Conservation (phyloP, 208 protist species). For the Crithidia acanthocephali region DNA sequence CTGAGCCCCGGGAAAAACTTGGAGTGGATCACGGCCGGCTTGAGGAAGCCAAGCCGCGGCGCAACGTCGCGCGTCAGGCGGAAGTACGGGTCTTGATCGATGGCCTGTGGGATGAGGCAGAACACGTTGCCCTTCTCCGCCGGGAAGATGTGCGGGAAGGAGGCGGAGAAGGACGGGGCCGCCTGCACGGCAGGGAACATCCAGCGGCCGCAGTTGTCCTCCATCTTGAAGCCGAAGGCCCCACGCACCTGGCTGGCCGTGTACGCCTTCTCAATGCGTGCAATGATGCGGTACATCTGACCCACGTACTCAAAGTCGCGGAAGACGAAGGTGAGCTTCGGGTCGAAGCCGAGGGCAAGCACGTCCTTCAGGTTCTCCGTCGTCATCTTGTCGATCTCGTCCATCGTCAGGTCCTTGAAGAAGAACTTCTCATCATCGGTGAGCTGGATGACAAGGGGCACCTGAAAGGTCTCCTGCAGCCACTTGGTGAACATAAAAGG, state of each 20-base stretch:
- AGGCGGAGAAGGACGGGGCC: constrained; percentile 96
- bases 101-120: constrained; percentile 99
- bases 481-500: constrained; percentile 99
- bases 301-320: constrained; percentile 98
- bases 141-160: constrained; percentile 98
- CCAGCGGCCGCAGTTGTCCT: constrained; percentile 97
- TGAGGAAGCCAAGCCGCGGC: constrained; percentile 94
- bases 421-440: constrained; percentile 99
- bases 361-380: constrained; percentile 99
- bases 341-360: constrained; percentile 99
- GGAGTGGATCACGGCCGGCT: constrained; percentile 98
- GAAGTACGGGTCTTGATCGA: constrained; percentile 99
- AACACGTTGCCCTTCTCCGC: constrained; percentile 87
- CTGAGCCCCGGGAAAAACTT: constrained; percentile 99
- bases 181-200: constrained; percentile 99
- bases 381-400: constrained; percentile 93
- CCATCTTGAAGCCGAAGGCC: constrained; percentile 97
- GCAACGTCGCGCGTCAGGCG: constrained; percentile 99
- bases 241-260: constrained; percentile 95
- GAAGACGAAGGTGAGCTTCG: constrained; percentile 99
- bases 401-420: constrained; percentile 97
- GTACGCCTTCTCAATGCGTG: constrained; percentile 95
- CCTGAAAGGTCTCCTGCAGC: constrained; percentile 99
- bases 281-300: constrained; percentile 97
- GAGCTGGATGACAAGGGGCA: constrained; percentile 99